Percentiles rank a stretch among this genome's conserved stretches.
Evolutionary conservation across 2,329 filamentous ascomycete genomes (phyloP).

Genomic region (Septoria petroselini): DNA sequence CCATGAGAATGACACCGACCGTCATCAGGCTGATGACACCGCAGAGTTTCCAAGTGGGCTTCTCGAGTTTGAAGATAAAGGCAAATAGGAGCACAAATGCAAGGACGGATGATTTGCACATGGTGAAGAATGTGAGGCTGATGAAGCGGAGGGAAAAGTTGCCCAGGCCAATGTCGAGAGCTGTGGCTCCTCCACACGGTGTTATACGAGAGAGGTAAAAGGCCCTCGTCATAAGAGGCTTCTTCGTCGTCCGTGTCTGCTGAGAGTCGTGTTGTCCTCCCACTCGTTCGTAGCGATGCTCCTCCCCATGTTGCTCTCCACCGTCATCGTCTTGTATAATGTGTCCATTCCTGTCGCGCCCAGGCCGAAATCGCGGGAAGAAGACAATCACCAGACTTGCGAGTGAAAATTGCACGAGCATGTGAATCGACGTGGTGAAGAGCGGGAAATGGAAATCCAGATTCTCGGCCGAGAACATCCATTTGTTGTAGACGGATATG

Average conservation of each 20-base stretch:
- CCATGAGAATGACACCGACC: slow-evolving; percentile 93
- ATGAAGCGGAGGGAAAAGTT: slow-evolving; percentile 97
- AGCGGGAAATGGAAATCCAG: slow-evolving; percentile 91
- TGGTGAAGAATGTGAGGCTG: slow-evolving; percentile 94
- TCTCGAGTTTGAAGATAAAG: slow-evolving; percentile 87
- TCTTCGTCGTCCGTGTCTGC: slow-evolving; percentile 38
- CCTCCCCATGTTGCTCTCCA: slow-evolving; percentile 13
- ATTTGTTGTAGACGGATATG: slow-evolving; percentile 98
- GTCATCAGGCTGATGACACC: slow-evolving; percentile 91
- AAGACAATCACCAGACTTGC: slow-evolving; percentile 75
- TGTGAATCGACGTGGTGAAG: slow-evolving; percentile 92
- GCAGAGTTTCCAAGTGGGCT: slow-evolving; percentile 79
- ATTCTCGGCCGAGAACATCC: slow-evolving; percentile 90
- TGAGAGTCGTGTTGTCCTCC: slow-evolving; percentile 13
- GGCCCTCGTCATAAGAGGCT: slow-evolving; percentile 73
- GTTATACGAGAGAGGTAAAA: slow-evolving; percentile 92
- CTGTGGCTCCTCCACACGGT: slow-evolving; percentile 88
- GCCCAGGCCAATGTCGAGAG: slow-evolving; percentile 90
- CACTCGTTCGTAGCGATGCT: slow-evolving; percentile 21
- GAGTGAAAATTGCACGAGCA: slow-evolving; percentile 88
- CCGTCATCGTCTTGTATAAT: not conserved
- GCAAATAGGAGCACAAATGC: slow-evolving; percentile 95
- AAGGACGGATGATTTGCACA: slow-evolving; percentile 97
- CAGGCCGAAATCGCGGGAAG: slow-evolving; percentile 76
- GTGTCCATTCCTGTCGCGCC: slow-evolving; percentile 38